Evolutionary conservation across 1,139 yeast species (phyloP).

Genomic region (Sugiyamaella paludigena): DNA sequence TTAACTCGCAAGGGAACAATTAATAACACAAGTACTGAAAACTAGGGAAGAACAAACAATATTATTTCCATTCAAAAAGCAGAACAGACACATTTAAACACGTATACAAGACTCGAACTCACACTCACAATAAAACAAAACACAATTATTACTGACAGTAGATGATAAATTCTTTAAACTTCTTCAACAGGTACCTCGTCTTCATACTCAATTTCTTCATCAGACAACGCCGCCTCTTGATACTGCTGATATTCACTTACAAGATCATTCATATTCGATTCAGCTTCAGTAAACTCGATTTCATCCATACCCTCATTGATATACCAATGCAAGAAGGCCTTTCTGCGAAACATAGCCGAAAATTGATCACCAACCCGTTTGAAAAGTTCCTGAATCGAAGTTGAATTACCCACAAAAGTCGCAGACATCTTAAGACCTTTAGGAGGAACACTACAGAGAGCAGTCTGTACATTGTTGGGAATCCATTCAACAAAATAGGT

Average conservation of each 20-base stretch:
- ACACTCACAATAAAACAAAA: background rate
- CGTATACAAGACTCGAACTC: background rate
- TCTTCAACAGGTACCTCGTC: slow-evolving; percentile 30
- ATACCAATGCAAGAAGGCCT: slow-evolving; percentile 95
- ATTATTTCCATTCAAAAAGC: background rate
- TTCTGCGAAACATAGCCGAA: slow-evolving; percentile 88
- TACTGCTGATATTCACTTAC: slow-evolving; percentile 90
- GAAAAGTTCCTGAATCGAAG: slow-evolving; percentile 87
- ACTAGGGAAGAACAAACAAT: background rate
- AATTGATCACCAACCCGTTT: slow-evolving; percentile 88
- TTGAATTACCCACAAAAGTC: slow-evolving; percentile 87
- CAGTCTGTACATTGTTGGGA: slow-evolving; percentile 93
- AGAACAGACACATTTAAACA: background rate
- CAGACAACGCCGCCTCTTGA: slow-evolving; percentile 78
- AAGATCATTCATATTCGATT: slow-evolving; percentile 77
- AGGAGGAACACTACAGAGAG: slow-evolving; percentile 89
- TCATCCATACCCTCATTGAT: slow-evolving; percentile 95
- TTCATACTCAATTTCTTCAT: slow-evolving; percentile 49
- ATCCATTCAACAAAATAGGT: slow-evolving; percentile 92
- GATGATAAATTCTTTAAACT: slow-evolving; percentile 13
- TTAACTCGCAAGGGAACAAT: no score
- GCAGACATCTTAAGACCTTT: slow-evolving; percentile 84
- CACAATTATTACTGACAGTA: slow-evolving; percentile 6
- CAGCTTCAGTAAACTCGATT: slow-evolving; percentile 89
- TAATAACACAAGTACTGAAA: no score